These are phyloP conservation scores for Malassezia caprae DNA, from an alignment of 1,284 basidiomycete species.

Conservation along the genomic window DNA sequence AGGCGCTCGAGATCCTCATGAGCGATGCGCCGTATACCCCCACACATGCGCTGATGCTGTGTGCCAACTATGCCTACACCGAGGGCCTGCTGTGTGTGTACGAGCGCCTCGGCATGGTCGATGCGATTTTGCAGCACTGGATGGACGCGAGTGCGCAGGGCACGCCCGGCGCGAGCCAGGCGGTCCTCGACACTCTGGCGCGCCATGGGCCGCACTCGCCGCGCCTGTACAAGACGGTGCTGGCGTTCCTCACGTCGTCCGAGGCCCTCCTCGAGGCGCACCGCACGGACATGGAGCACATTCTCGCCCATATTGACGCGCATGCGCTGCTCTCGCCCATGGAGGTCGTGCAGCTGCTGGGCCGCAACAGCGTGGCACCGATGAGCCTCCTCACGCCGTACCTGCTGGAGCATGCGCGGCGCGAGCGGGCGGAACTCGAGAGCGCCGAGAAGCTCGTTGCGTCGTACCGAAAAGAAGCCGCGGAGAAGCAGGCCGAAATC, in stretches of 20 bases:
- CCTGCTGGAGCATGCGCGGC: constrained; percentile 66
- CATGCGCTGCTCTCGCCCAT: constrained; percentile 74
- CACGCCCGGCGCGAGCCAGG: constrained; percentile 14
- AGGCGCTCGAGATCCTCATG: constrained; percentile 30
- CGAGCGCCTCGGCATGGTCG: constrained; percentile 90
- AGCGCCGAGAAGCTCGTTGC: constrained; percentile 74
- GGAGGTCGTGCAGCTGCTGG: constrained; percentile 75
- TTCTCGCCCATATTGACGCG: constrained; percentile 68
- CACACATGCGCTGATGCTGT: constrained; percentile 83
- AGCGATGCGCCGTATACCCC: constrained; percentile 65
- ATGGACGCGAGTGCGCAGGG: constrained; percentile 52
- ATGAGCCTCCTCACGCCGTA: constrained; percentile 83
- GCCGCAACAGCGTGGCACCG: constrained; percentile 72
- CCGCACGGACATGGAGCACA: constrained; percentile 56
- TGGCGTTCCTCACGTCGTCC: constrained; percentile 71
- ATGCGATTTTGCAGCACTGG: constrained; percentile 84
- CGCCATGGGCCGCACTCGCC: constrained; percentile 64
- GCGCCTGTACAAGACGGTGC: constrained; percentile 74
- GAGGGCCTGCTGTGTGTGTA: constrained; percentile 77
- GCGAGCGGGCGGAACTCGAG: constrained; percentile 65
- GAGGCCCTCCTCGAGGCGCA: constrained; percentile 60
- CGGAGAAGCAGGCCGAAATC: constrained; percentile 70
- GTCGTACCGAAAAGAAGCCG: constrained; percentile 76
- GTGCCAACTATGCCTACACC: constrained; percentile 70
- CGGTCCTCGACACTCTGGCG: constrained; percentile 58